These are phyloP conservation scores for Magnusiomyces clavatus DNA, from an alignment of 1,139 yeast species.

Conservation along the genomic window DNA sequence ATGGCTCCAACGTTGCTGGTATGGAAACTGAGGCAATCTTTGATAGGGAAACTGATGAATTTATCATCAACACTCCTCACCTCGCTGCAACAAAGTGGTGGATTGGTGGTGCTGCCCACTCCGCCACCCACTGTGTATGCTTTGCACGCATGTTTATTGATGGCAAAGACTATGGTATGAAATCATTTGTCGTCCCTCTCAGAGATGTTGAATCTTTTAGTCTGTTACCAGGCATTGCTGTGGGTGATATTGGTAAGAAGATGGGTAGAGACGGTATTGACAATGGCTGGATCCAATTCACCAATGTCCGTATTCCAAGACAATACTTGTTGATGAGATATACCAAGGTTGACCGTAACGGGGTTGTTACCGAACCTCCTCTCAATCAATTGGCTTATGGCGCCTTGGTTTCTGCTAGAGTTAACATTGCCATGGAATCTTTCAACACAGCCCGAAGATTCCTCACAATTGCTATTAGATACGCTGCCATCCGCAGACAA, in stretches of 20 bases:
- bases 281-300: conserved; percentile 91
- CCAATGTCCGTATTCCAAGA: conserved; percentile 74
- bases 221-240: conserved; percentile 66
- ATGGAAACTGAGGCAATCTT: conserved; percentile 87
- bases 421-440: conserved; percentile 79
- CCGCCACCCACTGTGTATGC: conserved; percentile 75
- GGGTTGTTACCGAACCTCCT: conserved; percentile 60
- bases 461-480: conserved; percentile 76
- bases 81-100: conserved; percentile 95
- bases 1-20: conserved; percentile 90
- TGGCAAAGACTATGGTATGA: conserved; percentile 83
- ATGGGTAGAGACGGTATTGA: conserved; percentile 79
- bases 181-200: conserved; percentile 82
- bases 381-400: conserved; percentile 82
- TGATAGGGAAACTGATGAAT: conserved; percentile 56
- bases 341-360: conserved; percentile 63
- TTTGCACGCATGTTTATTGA: conserved; percentile 77
- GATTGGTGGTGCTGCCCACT: conserved; percentile 97
- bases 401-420: conserved; percentile 83
- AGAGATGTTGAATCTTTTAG: conserved; percentile 62
- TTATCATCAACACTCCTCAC: conserved; percentile 77
- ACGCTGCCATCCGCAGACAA: conserved; percentile 86
- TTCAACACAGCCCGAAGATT: conserved; percentile 74
- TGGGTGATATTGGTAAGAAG: conserved; percentile 90
- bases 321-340: conserved; percentile 77